Conservation (phyloP, 2,329 filamentous ascomycete species). For the Penicillium digitatum region DNA sequence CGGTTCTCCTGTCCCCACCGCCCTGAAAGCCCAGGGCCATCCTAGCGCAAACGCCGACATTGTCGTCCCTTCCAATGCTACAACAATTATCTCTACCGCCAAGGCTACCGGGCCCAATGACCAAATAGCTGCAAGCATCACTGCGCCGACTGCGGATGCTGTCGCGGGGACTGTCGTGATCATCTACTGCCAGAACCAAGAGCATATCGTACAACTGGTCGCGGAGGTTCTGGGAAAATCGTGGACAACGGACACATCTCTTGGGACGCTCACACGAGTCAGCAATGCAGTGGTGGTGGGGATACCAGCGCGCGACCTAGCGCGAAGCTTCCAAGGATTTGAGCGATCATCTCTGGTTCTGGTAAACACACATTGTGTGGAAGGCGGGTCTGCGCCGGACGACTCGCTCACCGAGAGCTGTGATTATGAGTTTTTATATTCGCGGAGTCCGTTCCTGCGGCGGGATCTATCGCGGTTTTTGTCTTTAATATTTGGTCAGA, state of each 20-base stretch:
- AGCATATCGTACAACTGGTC: constrained; percentile 69
- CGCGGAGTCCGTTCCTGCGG: constrained; percentile 65
- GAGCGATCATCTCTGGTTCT: constrained; percentile 59
- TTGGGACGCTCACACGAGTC: constrained; percentile 51
- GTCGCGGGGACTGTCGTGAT: constrained; percentile 51
- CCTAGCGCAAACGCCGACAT: constrained; percentile 8
- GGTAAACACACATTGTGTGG: constrained; percentile 74
- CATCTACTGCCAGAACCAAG: constrained; percentile 66
- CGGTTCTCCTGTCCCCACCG: constrained; percentile 19
- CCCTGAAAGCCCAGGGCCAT: constrained; percentile 18
- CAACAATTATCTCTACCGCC: constrained; percentile 5
- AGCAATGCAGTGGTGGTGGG: constrained; percentile 65
- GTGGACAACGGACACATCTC: constrained; percentile 58
- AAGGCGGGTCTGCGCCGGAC: constrained; percentile 66
- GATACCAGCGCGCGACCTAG: constrained; percentile 56
- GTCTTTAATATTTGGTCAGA: constrained; percentile 74
- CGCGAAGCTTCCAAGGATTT: constrained; percentile 55
- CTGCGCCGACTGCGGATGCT: not conserved
- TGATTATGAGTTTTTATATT: constrained; percentile 86
- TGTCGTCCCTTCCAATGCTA: constrained; percentile 9
- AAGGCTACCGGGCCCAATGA: not conserved
- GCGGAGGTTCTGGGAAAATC: constrained; percentile 76
- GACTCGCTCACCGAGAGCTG: constrained; percentile 61
- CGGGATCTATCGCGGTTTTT: constrained; percentile 75
- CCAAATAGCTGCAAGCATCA: not conserved